These are phyloP conservation scores for Flaveria ramosissima DNA, from an alignment of 129 eudicot species.

Conservation along the genomic window DNA sequence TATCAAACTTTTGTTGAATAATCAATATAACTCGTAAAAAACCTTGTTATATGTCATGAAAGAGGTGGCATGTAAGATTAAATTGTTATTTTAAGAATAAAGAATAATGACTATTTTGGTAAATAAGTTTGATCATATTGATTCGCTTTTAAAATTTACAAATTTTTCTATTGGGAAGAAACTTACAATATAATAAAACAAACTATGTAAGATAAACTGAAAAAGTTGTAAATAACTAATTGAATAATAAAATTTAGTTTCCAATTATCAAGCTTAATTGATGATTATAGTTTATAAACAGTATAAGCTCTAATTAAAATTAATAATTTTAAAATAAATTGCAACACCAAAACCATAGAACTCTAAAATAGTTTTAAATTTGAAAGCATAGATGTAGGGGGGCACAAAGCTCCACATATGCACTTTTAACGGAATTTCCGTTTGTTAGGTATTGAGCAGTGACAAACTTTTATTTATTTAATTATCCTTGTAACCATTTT, in stretches of 20 bases:
- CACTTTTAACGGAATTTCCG: conserved; percentile 30
- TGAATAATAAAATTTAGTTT: neutral
- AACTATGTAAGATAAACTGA: too few relatives aligned
- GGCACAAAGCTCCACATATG: conserved; percentile 30
- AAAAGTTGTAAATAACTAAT: too few relatives aligned
- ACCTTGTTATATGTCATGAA: too few relatives aligned
- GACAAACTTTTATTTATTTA: neutral
- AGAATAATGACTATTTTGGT: too few relatives aligned
- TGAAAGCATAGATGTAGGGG: conserved; percentile 28
- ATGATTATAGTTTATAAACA: neutral
- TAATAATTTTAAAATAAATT: neutral
- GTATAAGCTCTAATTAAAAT: neutral
- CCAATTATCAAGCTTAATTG: neutral
- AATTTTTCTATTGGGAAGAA: too few relatives aligned
- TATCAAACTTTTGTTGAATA: too few relatives aligned
- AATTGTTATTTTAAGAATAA: too few relatives aligned
- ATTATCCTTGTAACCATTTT: neutral
- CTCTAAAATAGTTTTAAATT: neutral
- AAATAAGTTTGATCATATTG: too few relatives aligned
- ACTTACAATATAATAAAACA: too few relatives aligned
- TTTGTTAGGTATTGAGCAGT: conserved; percentile 27
- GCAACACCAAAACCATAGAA: neutral
- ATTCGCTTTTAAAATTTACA: too few relatives aligned
- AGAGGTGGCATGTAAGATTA: too few relatives aligned
- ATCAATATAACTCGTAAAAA: too few relatives aligned